These are phyloP conservation scores for Porcisia deanei DNA, from an alignment of 208 protist genomes.

Conservation along the genomic window DNA sequence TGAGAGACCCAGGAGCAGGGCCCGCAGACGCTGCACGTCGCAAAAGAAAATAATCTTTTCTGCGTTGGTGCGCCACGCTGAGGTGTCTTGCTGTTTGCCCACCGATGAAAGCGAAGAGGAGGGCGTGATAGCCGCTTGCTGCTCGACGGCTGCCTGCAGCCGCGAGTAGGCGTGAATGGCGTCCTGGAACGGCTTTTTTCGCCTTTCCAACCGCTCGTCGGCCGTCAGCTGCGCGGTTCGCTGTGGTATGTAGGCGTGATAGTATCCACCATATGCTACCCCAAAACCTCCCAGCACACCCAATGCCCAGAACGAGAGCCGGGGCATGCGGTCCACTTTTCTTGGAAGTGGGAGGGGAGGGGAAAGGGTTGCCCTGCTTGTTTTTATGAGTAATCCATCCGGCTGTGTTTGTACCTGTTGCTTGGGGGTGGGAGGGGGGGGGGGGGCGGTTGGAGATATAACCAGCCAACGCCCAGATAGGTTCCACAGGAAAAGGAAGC, in stretches of 20 bases:
- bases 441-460: neutral
- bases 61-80: constrained; percentile 37
- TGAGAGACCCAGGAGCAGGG: constrained; percentile 39
- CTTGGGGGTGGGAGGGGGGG: neutral
- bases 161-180: constrained; percentile 28
- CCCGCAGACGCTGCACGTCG: constrained; percentile 48
- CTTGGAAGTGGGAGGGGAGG: neutral
- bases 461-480: neutral
- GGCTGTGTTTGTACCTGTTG: constrained; percentile 4
- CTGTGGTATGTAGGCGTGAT: constrained; percentile 44
- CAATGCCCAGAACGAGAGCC: constrained; percentile 28
- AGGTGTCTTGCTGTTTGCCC: constrained; percentile 6
- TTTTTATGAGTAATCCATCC: neutral
- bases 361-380: neutral
- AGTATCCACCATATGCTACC: constrained; percentile 41
- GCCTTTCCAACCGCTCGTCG: constrained; percentile 16
- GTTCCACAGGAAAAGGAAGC: neutral
- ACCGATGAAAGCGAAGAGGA: constrained; percentile 1
- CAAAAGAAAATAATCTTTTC: constrained; percentile 64
- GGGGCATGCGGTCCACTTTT: constrained; percentile 4
- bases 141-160: constrained; percentile 26
- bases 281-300: constrained; percentile 26
- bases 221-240: constrained; percentile 7
- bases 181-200: constrained; percentile 19
- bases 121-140: neutral